A percentile compares a stretch with the other conserved stretches of the same genome.
Conservation (phyloP, 257 asterid species). For the Knoxia roxburghii region DNA sequence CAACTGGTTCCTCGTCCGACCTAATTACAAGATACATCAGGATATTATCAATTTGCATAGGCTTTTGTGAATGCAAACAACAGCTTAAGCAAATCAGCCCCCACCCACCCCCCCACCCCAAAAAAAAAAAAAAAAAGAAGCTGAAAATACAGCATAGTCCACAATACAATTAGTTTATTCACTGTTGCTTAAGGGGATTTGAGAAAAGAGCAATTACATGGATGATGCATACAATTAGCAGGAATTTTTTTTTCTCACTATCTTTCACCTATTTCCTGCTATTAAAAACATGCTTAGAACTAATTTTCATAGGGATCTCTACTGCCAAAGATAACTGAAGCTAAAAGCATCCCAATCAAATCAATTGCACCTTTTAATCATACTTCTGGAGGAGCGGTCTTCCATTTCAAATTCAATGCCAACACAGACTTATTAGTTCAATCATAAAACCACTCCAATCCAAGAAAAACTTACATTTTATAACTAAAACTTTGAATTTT, state of each 20-base stretch:
- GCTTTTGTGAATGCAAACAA: constrained; percentile 4
- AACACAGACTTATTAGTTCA: background rate
- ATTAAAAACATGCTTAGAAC: background rate
- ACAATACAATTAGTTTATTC: background rate
- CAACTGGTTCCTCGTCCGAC: constrained; percentile 86
- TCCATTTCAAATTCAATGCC: background rate
- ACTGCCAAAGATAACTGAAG: background rate
- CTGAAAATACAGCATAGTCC: background rate
- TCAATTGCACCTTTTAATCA: background rate
- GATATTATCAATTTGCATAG: background rate
- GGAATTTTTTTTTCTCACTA: too few relatives aligned
- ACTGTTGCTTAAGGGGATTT: background rate
- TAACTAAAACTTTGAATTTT: background rate
- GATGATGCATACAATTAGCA: background rate
- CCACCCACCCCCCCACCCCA: too few relatives aligned
- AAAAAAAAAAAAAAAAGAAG: too few relatives aligned
- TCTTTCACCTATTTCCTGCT: too few relatives aligned
- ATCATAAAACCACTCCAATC: background rate
- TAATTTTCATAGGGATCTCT: background rate
- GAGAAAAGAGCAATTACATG: background rate
- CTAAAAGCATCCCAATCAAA: background rate
- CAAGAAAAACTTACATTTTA: background rate
- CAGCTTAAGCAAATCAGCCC: too few relatives aligned
- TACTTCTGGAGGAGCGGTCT: background rate
- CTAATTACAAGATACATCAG: constrained; percentile 24